Evolutionary conservation across 768 basidiomycete genomes (phyloP), one percentile per base, ranked within the genome.

Genomic region (Phaeolepiota aurea): DNA sequence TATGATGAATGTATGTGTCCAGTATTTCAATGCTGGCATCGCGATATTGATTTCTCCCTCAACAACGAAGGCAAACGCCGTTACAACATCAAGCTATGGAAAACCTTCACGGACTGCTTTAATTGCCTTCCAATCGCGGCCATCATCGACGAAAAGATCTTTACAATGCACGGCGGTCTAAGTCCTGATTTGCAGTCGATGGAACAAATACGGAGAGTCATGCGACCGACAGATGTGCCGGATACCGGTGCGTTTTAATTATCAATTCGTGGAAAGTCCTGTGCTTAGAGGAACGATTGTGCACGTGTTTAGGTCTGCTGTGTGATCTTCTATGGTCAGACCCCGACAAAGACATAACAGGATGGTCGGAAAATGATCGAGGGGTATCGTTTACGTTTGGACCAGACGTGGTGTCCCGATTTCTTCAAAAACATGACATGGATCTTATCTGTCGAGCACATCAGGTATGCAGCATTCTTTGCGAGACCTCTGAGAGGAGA

Each of bases 51-150:
- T 20, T 32, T 15, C 21, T 40, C 38, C 37, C 39, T 12, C 37
- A 19, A 7, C 35, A 21, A 43, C 2, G 11, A 22, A 98, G 94
- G 94, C 77, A 99, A 99, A 74, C 90, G 94, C 61, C 82, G 94
- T 59, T 98, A 97, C 77, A 99, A 98, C 74, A 99, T 99, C 77
- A 99, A 99, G 66, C 76, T 97, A 59, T 99, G 94, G 94, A 99
- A 99, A 76, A 99, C 94, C 23, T 99, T 99, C 65, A 99, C 94
- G 44, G 94, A 99, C 62, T 97, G 94, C 69, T 99, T 99, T 77
- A 99, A 99, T 71, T 98, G 94, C 62, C 71, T 97, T 50, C 94
- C 94, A 25, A 97, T 99, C 61, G 94, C 94, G 36, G 94, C 94
- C 53, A 97, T 99, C 66, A 97, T 99, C 61, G 94, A 98, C 67